phyloP scores from a whole-genome alignment of 345 rosid genomes.

The Luvunga scandens region DNA sequence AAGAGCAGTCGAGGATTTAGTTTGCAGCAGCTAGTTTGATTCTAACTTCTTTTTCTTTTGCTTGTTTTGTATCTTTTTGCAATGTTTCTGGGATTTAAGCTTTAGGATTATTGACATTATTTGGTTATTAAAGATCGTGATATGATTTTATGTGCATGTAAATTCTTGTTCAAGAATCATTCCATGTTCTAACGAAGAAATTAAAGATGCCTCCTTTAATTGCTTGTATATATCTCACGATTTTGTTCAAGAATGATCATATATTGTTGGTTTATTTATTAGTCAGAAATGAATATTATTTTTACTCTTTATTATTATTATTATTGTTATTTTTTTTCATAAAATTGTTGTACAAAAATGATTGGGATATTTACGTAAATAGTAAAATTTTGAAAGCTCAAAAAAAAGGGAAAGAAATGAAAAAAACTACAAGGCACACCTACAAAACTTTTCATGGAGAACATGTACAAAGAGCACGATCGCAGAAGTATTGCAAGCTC shows the following conservation, averaged over 20 bases:
- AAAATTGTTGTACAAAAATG: too few relatives aligned
- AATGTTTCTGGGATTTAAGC: neutral
- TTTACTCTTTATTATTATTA: too few relatives aligned
- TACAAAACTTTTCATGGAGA: too few relatives aligned
- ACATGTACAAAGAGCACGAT: too few relatives aligned
- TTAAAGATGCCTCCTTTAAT: neutral
- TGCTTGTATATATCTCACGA: neutral
- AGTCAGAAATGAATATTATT: too few relatives aligned
- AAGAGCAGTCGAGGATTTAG: slow-evolving; percentile 18
- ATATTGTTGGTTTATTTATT: neutral
- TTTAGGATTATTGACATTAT: neutral
- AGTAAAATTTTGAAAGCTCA: too few relatives aligned
- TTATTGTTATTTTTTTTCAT: too few relatives aligned
- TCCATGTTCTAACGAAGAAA: neutral
- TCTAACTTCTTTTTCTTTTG: neutral
- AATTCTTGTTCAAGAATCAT: neutral
- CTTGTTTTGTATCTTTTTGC: neutral
- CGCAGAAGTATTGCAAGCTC: too few relatives aligned
- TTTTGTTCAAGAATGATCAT: neutral
- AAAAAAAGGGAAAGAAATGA: too few relatives aligned
- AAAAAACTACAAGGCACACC: too few relatives aligned
- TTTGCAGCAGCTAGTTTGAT: slow-evolving; percentile 9
- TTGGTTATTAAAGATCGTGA: neutral
- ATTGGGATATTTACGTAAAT: neutral
- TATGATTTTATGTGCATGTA: neutral